Percentiles rank a stretch among this genome's conserved stretches.
These are phyloP conservation scores for Hibiscus syriacus DNA, from an alignment of 345 rosid species.

Conservation along the genomic window DNA sequence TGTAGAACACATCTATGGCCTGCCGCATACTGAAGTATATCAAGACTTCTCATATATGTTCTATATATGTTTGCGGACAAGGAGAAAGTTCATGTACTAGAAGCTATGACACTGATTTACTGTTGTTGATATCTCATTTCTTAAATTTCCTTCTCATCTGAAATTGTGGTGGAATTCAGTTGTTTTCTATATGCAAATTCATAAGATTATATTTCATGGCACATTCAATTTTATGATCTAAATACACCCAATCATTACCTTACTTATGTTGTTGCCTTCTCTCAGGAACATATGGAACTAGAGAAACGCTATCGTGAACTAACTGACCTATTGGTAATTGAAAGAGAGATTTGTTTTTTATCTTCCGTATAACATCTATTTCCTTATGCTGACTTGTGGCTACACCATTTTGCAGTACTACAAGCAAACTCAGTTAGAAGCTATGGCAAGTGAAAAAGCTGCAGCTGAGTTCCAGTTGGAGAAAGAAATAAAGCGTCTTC, in stretches of 20 bases:
- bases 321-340: slow-evolving; percentile 88
- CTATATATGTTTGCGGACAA: background rate
- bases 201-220: background rate
- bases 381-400: slow-evolving; percentile 9
- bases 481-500: slow-evolving; percentile 81
- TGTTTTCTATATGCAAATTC: slow-evolving; percentile 3
- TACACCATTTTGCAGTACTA: slow-evolving; percentile 53
- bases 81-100: background rate
- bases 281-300: slow-evolving; percentile 93
- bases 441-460: slow-evolving; percentile 97
- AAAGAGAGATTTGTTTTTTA: slow-evolving; percentile 5
- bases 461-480: slow-evolving; percentile 98
- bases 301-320: slow-evolving; percentile 98
- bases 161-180: background rate
- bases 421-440: slow-evolving; percentile 98
- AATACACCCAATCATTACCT: slow-evolving; percentile 16
- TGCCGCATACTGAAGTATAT: background rate
- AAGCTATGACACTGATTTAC: background rate
- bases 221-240: too few species aligned
- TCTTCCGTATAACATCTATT: background rate
- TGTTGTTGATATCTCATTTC: background rate
- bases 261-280: slow-evolving; percentile 21
- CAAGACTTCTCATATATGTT: background rate
- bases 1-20: background rate
- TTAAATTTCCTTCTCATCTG: background rate